Conservation (phyloP, 805 yeast species). For the Wickerhamiella occidentalis region DNA sequence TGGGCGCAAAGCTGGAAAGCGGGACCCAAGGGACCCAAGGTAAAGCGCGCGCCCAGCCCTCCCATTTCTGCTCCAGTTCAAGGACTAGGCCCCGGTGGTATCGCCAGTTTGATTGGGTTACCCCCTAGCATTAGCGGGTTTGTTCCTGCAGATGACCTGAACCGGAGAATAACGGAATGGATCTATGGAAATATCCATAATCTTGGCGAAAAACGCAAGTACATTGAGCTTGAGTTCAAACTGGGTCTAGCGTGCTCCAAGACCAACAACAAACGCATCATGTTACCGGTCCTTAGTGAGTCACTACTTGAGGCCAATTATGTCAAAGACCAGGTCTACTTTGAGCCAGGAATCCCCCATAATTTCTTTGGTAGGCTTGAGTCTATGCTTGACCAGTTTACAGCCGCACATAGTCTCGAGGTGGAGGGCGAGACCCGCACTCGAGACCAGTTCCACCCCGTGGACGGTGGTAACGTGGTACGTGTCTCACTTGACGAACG, state of each 20-base stretch:
- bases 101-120: conserved; percentile 27
- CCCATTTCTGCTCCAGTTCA: neutral
- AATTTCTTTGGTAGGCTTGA: conserved; percentile 21
- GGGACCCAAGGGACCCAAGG: neutral
- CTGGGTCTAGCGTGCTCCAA: conserved; percentile 26
- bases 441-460: conserved; percentile 16
- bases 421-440: conserved; percentile 13
- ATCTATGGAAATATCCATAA: conserved; percentile 59
- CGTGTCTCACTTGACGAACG: conserved; percentile 25
- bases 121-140: conserved; percentile 55
- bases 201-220: conserved; percentile 19
- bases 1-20: conserved; percentile 8
- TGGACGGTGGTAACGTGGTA: conserved; percentile 15
- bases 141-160: conserved; percentile 67
- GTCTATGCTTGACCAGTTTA: conserved; percentile 14
- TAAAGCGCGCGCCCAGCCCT: neutral
- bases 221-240: conserved; percentile 37
- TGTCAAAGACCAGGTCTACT: conserved; percentile 21
- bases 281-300: conserved; percentile 27
- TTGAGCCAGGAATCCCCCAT: conserved; percentile 24
- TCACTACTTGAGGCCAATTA: conserved; percentile 24
- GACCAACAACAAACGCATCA: conserved; percentile 22
- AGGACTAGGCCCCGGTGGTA: conserved; percentile 19
- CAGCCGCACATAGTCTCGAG: conserved; percentile 14
- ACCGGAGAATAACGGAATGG: conserved; percentile 79